A percentile compares a stretch with the other conserved stretches of the same genome.
These are phyloP conservation scores for Waltergamsia citrina DNA, from an alignment of 2,329 filamentous ascomycete genomes.

Conservation along the genomic window DNA sequence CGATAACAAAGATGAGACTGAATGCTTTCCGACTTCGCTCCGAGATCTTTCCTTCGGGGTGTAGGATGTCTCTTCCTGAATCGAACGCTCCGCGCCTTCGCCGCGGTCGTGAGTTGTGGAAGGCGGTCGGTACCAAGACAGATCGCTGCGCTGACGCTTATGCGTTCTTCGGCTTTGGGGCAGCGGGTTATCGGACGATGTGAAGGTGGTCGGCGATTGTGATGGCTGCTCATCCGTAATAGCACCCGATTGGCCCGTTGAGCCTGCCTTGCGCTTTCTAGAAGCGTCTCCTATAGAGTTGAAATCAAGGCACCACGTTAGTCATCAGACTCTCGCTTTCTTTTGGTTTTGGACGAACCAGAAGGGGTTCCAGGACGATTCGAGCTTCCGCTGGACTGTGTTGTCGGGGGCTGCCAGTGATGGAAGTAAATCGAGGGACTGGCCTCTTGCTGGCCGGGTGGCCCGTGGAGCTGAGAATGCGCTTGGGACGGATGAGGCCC, in stretches of 20 bases:
- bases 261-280: conserved; percentile 3
- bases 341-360: conserved; percentile 55
- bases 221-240: conserved; percentile 16
- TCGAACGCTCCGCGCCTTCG: conserved; percentile 11
- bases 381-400: conserved; percentile 42
- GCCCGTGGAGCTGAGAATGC: conserved; percentile 39
- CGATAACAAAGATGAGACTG: conserved; percentile 22
- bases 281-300: conserved; percentile 45
- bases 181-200: conserved; percentile 12
- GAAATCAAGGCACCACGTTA: conserved; percentile 20
- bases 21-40: conserved; percentile 19
- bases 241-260: conserved; percentile 14
- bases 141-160: conserved; percentile 25
- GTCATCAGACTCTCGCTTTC: conserved; percentile 32
- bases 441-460: conserved; percentile 50
- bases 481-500: conserved; percentile 23
- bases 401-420: conserved; percentile 78
- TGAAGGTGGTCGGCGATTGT: conserved; percentile 21
- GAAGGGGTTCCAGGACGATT: conserved; percentile 66
- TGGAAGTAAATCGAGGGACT: conserved; percentile 82
- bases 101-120: conserved; percentile 9
- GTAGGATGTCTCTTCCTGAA: conserved; percentile 7
- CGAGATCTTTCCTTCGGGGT: conserved; percentile 15
- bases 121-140: conserved; percentile 22
- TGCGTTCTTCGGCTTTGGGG: conserved; percentile 16